phyloP scores from a whole-genome alignment of 805 yeast genomes.

The Isabelozyma gotoi region DNA sequence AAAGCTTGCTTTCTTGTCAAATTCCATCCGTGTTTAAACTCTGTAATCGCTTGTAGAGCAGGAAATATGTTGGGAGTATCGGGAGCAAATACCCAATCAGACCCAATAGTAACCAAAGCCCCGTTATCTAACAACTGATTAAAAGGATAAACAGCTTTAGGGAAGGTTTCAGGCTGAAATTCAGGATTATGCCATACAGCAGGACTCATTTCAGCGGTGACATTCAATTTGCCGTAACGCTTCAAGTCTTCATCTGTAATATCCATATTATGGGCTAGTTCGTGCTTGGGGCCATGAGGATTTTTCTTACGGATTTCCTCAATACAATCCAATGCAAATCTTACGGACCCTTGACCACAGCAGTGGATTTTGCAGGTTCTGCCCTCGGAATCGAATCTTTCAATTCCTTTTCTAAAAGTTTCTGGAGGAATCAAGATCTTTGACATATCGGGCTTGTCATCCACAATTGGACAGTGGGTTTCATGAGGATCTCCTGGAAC shows the following conservation, averaged over 20 bases:
- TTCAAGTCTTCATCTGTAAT: conserved; percentile 18
- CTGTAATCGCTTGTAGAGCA: conserved; percentile 21
- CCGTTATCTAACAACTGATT: conserved; percentile 17
- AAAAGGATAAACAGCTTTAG: conserved; percentile 22
- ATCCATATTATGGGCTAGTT: conserved; percentile 24
- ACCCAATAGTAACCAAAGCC: conserved; percentile 21
- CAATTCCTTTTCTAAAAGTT: conserved; percentile 19
- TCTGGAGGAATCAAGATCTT: conserved; percentile 20
- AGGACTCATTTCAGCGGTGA: conserved; percentile 25
- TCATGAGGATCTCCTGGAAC: conserved; percentile 23
- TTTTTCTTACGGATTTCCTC: conserved; percentile 18
- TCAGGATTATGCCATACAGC: conserved; percentile 24
- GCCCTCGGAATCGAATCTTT: conserved; percentile 20
- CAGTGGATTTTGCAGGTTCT: conserved; percentile 20
- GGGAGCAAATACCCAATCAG: conserved; percentile 26
- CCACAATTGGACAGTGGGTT: conserved; percentile 17
- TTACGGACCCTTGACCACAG: conserved; percentile 21
- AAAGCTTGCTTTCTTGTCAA: conserved; percentile 18
- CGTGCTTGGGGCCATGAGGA: conserved; percentile 21
- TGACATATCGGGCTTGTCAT: conserved; percentile 14
- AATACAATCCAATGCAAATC: conserved; percentile 20
- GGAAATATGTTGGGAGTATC: conserved; percentile 24
- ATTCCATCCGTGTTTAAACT: conserved; percentile 22
- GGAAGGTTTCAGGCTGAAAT: conserved; percentile 21
- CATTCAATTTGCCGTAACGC: conserved; percentile 15